Percentiles rank a stretch among this genome's conserved stretches.
phyloP scores from a whole-genome alignment of 2,329 filamentous ascomycete genomes.

The Colletotrichum lindemuthianum region DNA sequence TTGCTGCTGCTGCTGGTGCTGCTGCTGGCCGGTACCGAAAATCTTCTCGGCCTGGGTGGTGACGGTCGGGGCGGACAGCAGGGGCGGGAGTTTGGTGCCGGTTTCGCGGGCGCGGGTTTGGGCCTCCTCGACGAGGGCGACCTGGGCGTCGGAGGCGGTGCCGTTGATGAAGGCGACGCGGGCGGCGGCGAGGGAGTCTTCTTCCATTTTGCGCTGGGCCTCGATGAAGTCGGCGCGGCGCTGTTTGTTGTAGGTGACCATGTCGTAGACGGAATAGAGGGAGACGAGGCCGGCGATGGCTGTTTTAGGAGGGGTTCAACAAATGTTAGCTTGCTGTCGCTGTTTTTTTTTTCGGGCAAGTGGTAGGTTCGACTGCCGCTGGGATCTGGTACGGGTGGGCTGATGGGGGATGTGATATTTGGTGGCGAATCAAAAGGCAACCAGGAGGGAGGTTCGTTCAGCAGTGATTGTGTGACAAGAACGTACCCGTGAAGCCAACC shows the following conservation, averaged over 20 bases:
- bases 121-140: constrained; percentile 66
- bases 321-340: background rate
- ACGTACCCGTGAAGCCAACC: constrained; percentile 65
- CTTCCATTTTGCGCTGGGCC: constrained; percentile 62
- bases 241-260: constrained; percentile 69
- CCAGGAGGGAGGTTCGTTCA: background rate
- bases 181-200: constrained; percentile 65
- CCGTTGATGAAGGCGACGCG: constrained; percentile 70
- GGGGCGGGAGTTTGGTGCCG: constrained; percentile 60
- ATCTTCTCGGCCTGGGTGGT: constrained; percentile 36
- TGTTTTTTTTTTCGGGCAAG: background rate
- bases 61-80: constrained; percentile 56
- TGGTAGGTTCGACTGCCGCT: no score
- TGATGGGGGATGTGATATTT: no score
- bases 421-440: no score
- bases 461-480: no score
- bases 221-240: constrained; percentile 68
- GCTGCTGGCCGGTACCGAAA: constrained; percentile 41
- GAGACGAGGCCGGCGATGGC: constrained; percentile 66
- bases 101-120: constrained; percentile 57
- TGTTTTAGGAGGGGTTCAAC: constrained; percentile 40
- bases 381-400: no score
- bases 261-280: constrained; percentile 69
- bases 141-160: constrained; percentile 65
- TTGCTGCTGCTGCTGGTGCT: constrained; percentile 49